Base-by-base conservation (phyloP, 345 rosid genomes). In the Citrus trifoliata region DNA sequence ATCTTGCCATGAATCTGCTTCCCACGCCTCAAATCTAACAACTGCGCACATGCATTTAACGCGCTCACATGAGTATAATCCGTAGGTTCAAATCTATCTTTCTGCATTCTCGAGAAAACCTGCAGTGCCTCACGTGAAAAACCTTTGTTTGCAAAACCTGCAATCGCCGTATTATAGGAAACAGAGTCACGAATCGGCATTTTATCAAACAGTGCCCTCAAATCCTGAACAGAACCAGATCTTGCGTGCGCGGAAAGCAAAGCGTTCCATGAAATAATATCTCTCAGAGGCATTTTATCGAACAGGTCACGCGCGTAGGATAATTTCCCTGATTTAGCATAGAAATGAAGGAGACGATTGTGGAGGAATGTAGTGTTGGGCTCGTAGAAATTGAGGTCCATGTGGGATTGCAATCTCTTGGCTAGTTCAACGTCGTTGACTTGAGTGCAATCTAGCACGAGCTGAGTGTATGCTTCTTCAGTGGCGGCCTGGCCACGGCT, bases 1-100 rank as follows among this genome's bases (percentile, higher is more conserved):
- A 89, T 84, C 86, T 85, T 89, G 28, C 90, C 89, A 42, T 89
- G 91, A 63, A 88, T 80, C 86, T 89, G 94, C 81, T 84, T 86
- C 58, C 91, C 91, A 19, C 66, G 76, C 66, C 86, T 88, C 78
- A 88, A 82, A 85, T 85, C 88, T 75, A 73, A 73, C 73, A 86
- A 64, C 82, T 82, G 86, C 10, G 91, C 56, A 69, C 92, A 88
- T 6, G 90, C 89, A 80, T 85, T 87, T 37, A 90, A 73, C 16
- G 79, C 86, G 48, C 92, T 89, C 79, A 89, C 91, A 33, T 76
- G 74, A 24, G 89, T 88, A 76, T 89, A 85, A 22, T 88, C 88
- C 12, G 89, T 85, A 1, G 88, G 85, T 82, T 33, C 80, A 71
- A 80, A 64, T 51, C 89, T 85, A 61, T 84, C 83, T n/a, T 28